Percentiles rank a stretch among this genome's conserved stretches.
These are phyloP conservation scores for Coemansia sp. DNA, from an alignment of 192 early-diverging fungal species.

Conservation along the genomic window DNA sequence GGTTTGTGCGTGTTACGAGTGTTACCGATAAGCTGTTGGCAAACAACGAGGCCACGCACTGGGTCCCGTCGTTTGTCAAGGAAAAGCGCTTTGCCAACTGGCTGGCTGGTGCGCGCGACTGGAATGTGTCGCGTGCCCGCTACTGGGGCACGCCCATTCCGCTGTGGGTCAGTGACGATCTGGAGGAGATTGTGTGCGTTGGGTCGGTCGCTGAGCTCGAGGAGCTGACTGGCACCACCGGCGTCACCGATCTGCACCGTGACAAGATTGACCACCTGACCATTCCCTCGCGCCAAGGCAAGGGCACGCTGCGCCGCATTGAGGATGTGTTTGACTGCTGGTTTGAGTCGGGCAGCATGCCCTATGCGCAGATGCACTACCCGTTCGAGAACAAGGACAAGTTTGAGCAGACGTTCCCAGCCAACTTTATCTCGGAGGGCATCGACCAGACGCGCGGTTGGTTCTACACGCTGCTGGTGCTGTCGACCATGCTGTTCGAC, in stretches of 20 bases:
- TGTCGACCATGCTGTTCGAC: conserved; percentile 95
- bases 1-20: conserved; percentile 92
- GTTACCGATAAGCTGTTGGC: conserved; percentile 80
- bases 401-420: conserved; percentile 88
- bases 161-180: conserved; percentile 94
- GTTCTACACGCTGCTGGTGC: conserved; percentile 98
- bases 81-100: conserved; percentile 98
- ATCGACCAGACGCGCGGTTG: conserved; percentile 99
- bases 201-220: conserved; percentile 90
- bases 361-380: conserved; percentile 98
- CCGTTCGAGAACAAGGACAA: conserved; percentile 96
- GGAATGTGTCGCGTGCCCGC: conserved; percentile 96
- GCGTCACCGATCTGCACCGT: conserved; percentile 92
- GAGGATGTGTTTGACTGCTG: conserved; percentile 99
- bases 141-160: conserved; percentile 99
- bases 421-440: conserved; percentile 99
- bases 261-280: conserved; percentile 96
- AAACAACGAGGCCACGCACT: conserved; percentile 85
- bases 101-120: conserved; percentile 93
- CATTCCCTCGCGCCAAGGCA: conserved; percentile 90
- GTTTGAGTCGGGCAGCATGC: conserved; percentile 99
- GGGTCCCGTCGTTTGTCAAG: conserved; percentile 96
- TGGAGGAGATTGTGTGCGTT: conserved; percentile 80
- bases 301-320: conserved; percentile 78
- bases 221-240: conserved; percentile 78